Percentiles rank a stretch among this genome's conserved stretches.
Conservation (phyloP, 352 stramenopile species). For the Pythium volutum region DNA sequence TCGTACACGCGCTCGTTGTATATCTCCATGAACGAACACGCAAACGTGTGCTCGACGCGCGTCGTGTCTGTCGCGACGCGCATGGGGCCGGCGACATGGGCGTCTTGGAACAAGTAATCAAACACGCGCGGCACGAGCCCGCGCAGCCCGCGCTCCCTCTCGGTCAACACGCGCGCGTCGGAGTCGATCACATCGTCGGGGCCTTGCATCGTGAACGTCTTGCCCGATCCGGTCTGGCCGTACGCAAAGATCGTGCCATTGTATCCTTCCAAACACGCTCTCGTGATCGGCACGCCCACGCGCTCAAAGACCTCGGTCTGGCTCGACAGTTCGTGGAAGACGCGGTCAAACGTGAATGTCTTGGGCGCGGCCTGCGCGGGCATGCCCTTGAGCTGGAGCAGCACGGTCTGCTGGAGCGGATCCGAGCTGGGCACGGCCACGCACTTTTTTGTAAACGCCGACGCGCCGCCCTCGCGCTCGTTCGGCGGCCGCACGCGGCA, state of each 20-base stretch:
- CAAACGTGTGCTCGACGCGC: conserved; percentile 62
- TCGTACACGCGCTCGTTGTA: conserved; percentile 95
- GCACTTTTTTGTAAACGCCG: conserved; percentile 59
- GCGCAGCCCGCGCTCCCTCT: conserved; percentile 39
- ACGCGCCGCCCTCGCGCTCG: conserved; percentile 54
- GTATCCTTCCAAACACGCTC: conserved; percentile 75
- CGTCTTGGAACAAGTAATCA: conserved; percentile 77
- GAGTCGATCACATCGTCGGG: conserved; percentile 64
- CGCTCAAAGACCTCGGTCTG: conserved; percentile 92
- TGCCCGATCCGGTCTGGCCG: conserved; percentile 79
- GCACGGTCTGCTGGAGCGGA: conserved; percentile 49
- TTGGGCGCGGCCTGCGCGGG: conserved; percentile 33
- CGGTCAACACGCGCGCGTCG: conserved; percentile 26
- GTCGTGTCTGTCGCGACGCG: conserved; percentile 6
- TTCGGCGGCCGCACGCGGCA: conserved; percentile 84
- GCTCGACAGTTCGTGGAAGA: conserved; percentile 85
- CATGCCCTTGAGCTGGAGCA: conserved; percentile 46
- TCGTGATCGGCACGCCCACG: conserved; percentile 81
- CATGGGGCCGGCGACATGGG: conserved; percentile 9
- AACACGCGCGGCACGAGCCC: conserved; percentile 80
- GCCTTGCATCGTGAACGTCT: conserved; percentile 87
- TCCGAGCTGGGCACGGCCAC: conserved; percentile 46
- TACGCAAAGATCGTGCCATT: conserved; percentile 89
- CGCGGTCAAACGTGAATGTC: conserved; percentile 90
- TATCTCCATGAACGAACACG: conserved; percentile 93